phyloP scores from a whole-genome alignment of 208 protist genomes.

The Leishmania tarentolae region DNA sequence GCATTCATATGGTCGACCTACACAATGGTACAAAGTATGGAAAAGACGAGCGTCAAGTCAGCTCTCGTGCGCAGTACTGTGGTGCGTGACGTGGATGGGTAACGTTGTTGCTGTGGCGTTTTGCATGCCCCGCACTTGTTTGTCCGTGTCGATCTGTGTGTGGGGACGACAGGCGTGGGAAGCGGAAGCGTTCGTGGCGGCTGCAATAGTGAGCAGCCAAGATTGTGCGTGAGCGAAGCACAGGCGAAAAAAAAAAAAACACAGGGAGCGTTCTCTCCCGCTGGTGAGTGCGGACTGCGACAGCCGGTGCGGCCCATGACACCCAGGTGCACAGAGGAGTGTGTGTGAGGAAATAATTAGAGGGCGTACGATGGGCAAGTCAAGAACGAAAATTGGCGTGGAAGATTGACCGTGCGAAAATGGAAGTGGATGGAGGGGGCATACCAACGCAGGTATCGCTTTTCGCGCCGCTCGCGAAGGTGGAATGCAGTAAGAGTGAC shows the following conservation, averaged over 20 bases:
- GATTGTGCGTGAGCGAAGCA: background rate
- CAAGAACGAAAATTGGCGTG: background rate
- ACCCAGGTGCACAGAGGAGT: background rate
- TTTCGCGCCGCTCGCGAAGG: background rate
- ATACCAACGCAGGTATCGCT: background rate
- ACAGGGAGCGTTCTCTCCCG: background rate
- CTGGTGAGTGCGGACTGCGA: background rate
- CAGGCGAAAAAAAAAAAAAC: background rate
- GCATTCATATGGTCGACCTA: conserved; percentile 9
- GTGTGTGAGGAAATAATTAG: background rate
- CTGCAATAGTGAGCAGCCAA: background rate
- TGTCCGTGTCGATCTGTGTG: background rate
- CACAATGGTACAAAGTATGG: no score
- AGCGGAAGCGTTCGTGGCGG: background rate
- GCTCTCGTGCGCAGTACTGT: background rate
- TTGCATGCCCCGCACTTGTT: background rate
- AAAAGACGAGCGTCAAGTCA: background rate
- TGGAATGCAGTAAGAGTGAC: background rate
- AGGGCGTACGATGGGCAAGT: background rate
- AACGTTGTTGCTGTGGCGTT: background rate
- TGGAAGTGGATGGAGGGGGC: background rate
- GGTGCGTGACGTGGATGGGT: background rate
- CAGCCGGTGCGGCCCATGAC: background rate
- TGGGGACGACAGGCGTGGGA: background rate
- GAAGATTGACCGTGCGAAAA: background rate